Base-by-base conservation (phyloP, 305 asterid species). In the Fraxinus albicans region DNA sequence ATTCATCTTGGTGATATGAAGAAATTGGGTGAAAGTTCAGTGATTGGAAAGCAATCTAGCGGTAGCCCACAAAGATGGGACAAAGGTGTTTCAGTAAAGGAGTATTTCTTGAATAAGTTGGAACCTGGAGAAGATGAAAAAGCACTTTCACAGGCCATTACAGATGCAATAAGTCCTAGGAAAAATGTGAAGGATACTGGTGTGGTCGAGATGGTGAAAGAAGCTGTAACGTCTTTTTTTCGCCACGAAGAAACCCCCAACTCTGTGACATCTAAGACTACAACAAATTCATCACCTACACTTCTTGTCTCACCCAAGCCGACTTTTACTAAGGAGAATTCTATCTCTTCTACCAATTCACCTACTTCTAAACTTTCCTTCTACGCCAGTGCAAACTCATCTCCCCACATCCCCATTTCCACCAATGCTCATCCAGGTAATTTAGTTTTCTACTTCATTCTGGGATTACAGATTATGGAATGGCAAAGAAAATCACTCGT, bases 61-160 rank as follows among this genome's bases (percentile, higher is more conserved):
- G 77, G 72, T 81, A 89, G 89, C 75, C 89, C 91, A 2, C 91
- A 87, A 42, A 88, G 84, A 80, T 91, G 92, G 93, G 98, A 95
- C 82, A 97, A 92, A 83, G 98, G 98, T 36, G 94, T 92, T 77
- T 95, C 98, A 0, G 91, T 95, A 35, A 96, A 92, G 84, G 98
- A 96, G 91, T 95, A 91, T 77, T 89, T 96, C 87, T 86, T 89
- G 91, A 90, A 91, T 79, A 94, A 94, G 84, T 87, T 94, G 74
- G 98, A 95, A 90, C 98, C 99, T 1, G 99, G 98, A 79, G 98
- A 95, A 47, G 97, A 94, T 25, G 99, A 95, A 55, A 88, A 80
- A 84, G 97, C 98, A 36, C 98, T 95, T 77, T 95, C 99, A n/a
- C 92, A 90, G 84, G 97, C 93, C 72, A 93, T 97, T 83, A 85